Evolutionary conservation across 768 basidiomycete species (phyloP).

Genomic region (Lenzites betulinus): DNA sequence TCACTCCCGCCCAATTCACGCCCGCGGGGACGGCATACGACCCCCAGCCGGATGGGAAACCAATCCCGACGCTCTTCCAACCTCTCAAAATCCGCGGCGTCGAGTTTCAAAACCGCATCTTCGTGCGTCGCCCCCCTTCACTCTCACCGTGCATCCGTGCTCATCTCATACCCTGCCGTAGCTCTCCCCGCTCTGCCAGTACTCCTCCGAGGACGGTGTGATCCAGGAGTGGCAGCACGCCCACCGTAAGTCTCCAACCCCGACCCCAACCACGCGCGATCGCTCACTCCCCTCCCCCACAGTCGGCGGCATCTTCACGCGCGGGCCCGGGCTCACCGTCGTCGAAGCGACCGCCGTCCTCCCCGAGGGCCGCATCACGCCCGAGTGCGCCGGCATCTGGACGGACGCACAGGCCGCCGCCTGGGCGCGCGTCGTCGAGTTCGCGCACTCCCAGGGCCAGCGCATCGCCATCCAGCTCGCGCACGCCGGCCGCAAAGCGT

Average conservation of each 20-base stretch:
- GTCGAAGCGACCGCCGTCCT: slow-evolving; percentile 67
- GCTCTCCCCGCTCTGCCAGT: slow-evolving; percentile 62
- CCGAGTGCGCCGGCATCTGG: slow-evolving; percentile 64
- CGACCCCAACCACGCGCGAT: background rate
- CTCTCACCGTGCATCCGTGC: background rate
- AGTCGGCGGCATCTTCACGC: slow-evolving; percentile 56
- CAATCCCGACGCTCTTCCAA: slow-evolving; percentile 50
- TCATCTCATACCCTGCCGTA: slow-evolving; percentile 17
- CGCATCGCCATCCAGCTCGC: slow-evolving; percentile 74
- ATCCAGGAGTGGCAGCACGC: slow-evolving; percentile 58
- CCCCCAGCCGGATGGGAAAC: slow-evolving; percentile 42
- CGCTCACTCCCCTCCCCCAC: background rate
- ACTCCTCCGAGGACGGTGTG: slow-evolving; percentile 55
- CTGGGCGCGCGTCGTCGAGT: slow-evolving; percentile 57
- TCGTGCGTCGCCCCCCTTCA: slow-evolving; percentile 8
- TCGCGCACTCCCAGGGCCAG: slow-evolving; percentile 68
- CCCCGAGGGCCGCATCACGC: slow-evolving; percentile 61
- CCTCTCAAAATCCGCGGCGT: slow-evolving; percentile 47
- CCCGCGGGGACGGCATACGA: slow-evolving; percentile 47
- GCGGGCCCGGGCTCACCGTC: slow-evolving; percentile 57
- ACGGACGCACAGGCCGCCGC: slow-evolving; percentile 52
- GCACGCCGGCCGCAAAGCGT: slow-evolving; percentile 75
- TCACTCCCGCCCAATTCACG: slow-evolving; percentile 47
- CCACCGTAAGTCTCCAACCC: slow-evolving; percentile 40
- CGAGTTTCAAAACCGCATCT: slow-evolving; percentile 35